Conservation (phyloP, 106 monocot species). For the Dendrobium huoshanense region DNA sequence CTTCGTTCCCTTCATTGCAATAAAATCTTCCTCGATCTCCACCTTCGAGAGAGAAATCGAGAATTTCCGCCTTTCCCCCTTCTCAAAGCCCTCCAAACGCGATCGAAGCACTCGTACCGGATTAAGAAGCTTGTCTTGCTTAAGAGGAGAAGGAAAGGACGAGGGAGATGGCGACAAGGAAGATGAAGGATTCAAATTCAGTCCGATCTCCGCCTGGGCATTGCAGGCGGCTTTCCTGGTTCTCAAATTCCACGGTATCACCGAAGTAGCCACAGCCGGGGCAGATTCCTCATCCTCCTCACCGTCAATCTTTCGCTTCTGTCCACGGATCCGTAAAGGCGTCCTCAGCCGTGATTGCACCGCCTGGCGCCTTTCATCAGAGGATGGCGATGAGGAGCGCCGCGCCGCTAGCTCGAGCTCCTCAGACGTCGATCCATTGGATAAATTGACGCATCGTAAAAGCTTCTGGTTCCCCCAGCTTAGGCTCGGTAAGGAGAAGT, state of each 20-base stretch:
- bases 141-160: neutral
- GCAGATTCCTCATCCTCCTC: constrained; percentile 4
- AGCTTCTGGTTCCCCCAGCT: constrained; percentile 23
- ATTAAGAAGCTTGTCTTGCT: neutral
- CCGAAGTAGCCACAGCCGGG: neutral
- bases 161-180: neutral
- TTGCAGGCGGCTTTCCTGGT: constrained; percentile 16
- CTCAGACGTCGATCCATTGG: neutral
- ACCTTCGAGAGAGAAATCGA: constrained; percentile 62
- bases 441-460: constrained; percentile 19
- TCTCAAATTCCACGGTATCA: constrained; percentile 19
- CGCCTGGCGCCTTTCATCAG: neutral
- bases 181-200: neutral
- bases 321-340: neutral
- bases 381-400: neutral
- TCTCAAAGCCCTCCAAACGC: constrained; percentile 42
- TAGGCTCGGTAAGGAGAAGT: constrained; percentile 17
- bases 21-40: constrained; percentile 77
- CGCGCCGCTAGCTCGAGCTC: neutral
- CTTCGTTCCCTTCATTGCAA: constrained; percentile 67
- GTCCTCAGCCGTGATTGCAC: neutral
- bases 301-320: neutral
- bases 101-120: neutral
- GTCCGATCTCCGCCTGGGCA: constrained; percentile 2
- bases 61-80: constrained; percentile 78